These are phyloP conservation scores for Metschnikowia cerradonensis DNA, from an alignment of 805 yeast genomes.

Conservation along the genomic window DNA sequence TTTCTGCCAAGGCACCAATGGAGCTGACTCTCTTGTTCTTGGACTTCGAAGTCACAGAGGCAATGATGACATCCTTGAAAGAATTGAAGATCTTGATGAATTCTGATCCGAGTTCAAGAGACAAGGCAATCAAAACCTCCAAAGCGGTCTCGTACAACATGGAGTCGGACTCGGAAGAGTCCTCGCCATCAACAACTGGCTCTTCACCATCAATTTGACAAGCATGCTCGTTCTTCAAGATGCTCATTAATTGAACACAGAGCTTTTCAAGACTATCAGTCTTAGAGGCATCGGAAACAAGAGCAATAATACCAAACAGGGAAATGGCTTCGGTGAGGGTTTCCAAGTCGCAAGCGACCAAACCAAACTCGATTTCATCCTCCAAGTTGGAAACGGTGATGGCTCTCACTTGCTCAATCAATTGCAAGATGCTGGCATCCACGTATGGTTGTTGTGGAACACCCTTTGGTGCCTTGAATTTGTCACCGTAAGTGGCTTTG, in stretches of 20 bases:
- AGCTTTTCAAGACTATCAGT: constrained; percentile 55
- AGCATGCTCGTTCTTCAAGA: constrained; percentile 78
- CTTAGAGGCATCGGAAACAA: constrained; percentile 57
- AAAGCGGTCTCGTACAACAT: constrained; percentile 78
- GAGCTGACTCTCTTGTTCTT: constrained; percentile 75
- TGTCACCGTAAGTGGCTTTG: constrained; percentile 46
- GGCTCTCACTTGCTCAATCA: constrained; percentile 64
- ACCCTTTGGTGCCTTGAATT: constrained; percentile 55
- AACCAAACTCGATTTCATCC: constrained; percentile 79
- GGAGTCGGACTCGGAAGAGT: constrained; percentile 48
- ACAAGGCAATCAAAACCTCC: constrained; percentile 76
- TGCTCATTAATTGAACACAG: constrained; percentile 64
- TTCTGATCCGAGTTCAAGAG: constrained; percentile 74
- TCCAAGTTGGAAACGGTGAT: constrained; percentile 58
- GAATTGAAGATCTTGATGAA: constrained; percentile 69
- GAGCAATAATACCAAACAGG: constrained; percentile 68
- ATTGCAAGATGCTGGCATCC: constrained; percentile 50
- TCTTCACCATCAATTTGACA: constrained; percentile 74
- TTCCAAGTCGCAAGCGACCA: constrained; percentile 77
- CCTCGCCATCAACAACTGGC: constrained; percentile 54
- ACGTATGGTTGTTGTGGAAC: constrained; percentile 59
- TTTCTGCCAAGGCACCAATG: constrained; percentile 88
- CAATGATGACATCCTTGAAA: constrained; percentile 60
- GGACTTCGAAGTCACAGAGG: constrained; percentile 57
- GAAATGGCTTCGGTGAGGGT: constrained; percentile 63